Percentiles rank a stretch among this genome's conserved stretches.
Conservation (phyloP, 371 early-diverging fungal genomes). For the Mortierella sp. region DNA sequence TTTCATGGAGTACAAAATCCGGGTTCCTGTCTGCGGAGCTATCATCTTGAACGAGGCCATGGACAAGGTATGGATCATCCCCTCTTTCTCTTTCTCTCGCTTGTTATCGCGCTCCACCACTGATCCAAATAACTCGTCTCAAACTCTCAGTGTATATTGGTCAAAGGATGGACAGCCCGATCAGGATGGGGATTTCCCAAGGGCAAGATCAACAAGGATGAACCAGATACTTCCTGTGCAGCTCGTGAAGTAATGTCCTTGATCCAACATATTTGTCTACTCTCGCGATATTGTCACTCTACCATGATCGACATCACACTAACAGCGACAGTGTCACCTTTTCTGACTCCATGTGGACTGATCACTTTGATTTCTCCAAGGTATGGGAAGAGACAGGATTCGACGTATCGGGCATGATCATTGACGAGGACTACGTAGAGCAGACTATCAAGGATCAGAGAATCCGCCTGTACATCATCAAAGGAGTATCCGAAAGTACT, state of each 20-base stretch:
- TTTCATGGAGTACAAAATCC: conserved; percentile 96
- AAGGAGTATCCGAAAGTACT: conserved; percentile 90
- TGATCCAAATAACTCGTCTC: neutral
- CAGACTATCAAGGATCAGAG: conserved; percentile 86
- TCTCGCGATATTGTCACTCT: too few relatives aligned
- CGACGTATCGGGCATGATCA: conserved; percentile 83
- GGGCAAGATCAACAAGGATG: conserved; percentile 99
- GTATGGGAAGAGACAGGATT: conserved; percentile 98
- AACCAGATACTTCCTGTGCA: conserved; percentile 92
- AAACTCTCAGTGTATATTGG: conserved; percentile 71
- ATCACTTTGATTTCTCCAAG: conserved; percentile 52
- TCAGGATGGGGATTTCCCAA: conserved; percentile 98
- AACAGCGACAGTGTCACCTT: neutral
- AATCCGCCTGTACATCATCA: conserved; percentile 91
- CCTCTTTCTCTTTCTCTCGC: neutral
- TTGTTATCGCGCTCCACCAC: neutral
- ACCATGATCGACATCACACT: too few relatives aligned
- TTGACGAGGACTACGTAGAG: conserved; percentile 82
- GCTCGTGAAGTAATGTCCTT: conserved; percentile 83
- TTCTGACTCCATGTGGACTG: neutral
- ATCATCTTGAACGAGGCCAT: conserved; percentile 90
- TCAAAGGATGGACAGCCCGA: conserved; percentile 90
- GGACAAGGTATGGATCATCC: conserved; percentile 72
- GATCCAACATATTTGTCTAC: neutral
- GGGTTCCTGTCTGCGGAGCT: conserved; percentile 99